Base-by-base conservation (phyloP, 169 alveolate genomes). In the Cryptosporidium sp. region DNA sequence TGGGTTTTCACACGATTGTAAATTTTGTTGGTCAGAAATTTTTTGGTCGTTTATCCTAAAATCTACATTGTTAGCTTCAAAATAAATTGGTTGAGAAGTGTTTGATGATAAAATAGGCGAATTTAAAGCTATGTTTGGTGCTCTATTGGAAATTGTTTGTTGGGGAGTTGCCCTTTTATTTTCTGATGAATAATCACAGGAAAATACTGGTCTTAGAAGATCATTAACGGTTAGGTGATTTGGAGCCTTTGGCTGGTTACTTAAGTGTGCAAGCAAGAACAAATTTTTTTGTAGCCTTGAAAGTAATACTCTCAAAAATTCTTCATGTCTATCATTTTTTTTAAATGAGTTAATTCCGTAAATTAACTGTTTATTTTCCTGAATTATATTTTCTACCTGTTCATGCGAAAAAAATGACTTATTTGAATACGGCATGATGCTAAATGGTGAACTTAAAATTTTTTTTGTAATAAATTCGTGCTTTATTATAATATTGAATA, bases 171-270 rank as follows among this genome's bases (percentile, higher is more conserved):
- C 31, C 8, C 51, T 80, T 26, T 80, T 75, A 56, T 56, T 65
- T 23, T 80, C 89, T n/a, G 42, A 14, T 8, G 89, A 61, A 39
- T 80, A 80, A 44, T 80, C 89, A 23, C 72, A 29, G 42, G 89
- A 42, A 80, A 80, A 31, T 61, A 31, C 14, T 9, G 89, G 80
- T 29, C 80, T 60, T 44, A 48, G 23, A 44, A 80, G 37, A 8
- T 60, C 89, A 61, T 80, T 80, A 23, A 29, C 89, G 0, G 45
- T 60, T 21, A 48, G 37, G 52, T 62, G 7, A 10, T 48, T 80
- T 16, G 73, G 75, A 67, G 89, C 65, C 35, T 80, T 80, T 26
- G 89, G 89, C n/a, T 80, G 89, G 39, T 80, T 80, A 10, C 42
- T 48, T 80, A 80, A 33, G 31, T 62, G 75, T 2, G 89, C 89